phyloP scores from a whole-genome alignment of 2,329 filamentous ascomycete genomes.

The Penicillium verrucosum region DNA sequence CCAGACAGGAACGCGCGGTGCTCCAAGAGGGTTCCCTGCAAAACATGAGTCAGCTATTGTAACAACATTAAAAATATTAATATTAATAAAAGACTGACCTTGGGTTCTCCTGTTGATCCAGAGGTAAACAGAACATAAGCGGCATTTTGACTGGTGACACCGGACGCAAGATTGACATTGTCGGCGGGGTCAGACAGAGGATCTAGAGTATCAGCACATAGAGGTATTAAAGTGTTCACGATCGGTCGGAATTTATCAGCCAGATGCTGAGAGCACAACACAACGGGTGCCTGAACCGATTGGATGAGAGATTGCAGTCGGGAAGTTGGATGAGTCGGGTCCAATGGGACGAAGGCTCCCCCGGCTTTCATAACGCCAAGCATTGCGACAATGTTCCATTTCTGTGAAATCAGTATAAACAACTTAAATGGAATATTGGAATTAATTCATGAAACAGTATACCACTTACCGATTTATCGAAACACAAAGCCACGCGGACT shows the following conservation, averaged over 20 bases:
- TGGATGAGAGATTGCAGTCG: slow-evolving; percentile 35
- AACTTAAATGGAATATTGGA: background rate
- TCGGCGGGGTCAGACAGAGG: slow-evolving; percentile 18
- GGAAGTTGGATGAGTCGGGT: slow-evolving; percentile 39
- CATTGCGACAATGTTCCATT: slow-evolving; percentile 44
- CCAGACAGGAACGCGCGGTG: slow-evolving; percentile 59
- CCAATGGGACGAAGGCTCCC: slow-evolving; percentile 42
- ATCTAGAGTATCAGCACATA: slow-evolving; percentile 28
- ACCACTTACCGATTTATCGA: slow-evolving; percentile 41
- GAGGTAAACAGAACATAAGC: slow-evolving; percentile 61
- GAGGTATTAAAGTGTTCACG: slow-evolving; percentile 27
- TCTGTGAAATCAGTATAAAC: slow-evolving; percentile 22
- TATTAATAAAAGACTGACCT: slow-evolving; percentile 29
- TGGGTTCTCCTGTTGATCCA: slow-evolving; percentile 55
- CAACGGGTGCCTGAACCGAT: slow-evolving; percentile 33
- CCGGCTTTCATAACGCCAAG: slow-evolving; percentile 44
- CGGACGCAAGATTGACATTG: slow-evolving; percentile 17
- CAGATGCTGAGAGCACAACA: slow-evolving; percentile 34
- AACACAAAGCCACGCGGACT: slow-evolving; percentile 38
- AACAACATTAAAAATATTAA: background rate
- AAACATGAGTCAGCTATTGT: slow-evolving; percentile 5
- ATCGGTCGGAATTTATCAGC: slow-evolving; percentile 21
- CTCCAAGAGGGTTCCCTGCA: slow-evolving; percentile 60
- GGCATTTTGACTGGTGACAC: slow-evolving; percentile 33
- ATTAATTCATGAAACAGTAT: background rate